These are phyloP conservation scores for Pseudogymnoascus sp. DNA, from an alignment of 2,329 filamentous ascomycete genomes.

Conservation along the genomic window DNA sequence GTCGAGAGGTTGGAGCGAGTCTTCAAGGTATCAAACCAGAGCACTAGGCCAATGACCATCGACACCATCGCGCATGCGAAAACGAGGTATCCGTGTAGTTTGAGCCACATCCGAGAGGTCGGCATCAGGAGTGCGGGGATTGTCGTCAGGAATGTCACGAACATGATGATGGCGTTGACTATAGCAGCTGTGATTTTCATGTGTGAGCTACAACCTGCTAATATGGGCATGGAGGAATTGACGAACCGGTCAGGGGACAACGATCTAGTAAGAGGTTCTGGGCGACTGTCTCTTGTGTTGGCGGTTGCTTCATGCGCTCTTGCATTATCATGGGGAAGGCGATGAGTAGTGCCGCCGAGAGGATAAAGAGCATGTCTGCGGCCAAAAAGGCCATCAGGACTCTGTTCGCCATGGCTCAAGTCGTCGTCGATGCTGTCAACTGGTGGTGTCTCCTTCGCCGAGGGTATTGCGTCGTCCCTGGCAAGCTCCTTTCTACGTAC, in stretches of 20 bases:
- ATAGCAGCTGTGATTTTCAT: constrained; percentile 48
- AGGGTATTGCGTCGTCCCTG: not conserved
- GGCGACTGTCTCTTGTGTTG: constrained; percentile 43
- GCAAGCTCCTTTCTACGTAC: not conserved
- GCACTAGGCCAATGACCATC: constrained; percentile 55
- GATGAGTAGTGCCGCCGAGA: constrained; percentile 43
- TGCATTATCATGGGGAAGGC: constrained; percentile 45
- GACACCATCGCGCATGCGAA: constrained; percentile 57
- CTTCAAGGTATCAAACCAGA: constrained; percentile 68
- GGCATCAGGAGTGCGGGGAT: constrained; percentile 65
- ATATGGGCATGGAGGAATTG: constrained; percentile 3
- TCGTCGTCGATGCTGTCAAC: not conserved
- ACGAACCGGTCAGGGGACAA: constrained; percentile 47
- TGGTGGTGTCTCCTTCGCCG: not conserved
- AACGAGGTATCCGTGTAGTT: constrained; percentile 58
- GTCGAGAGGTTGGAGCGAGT: constrained; percentile 55
- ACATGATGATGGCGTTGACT: constrained; percentile 64
- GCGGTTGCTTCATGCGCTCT: constrained; percentile 33
- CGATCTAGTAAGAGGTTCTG: constrained; percentile 43
- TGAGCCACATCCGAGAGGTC: constrained; percentile 61
- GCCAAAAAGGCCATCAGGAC: constrained; percentile 44
- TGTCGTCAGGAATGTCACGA: constrained; percentile 61
- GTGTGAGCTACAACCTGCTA: not conserved
- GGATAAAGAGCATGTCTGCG: constrained; percentile 45
- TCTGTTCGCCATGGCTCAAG: constrained; percentile 39